Base-by-base conservation (phyloP, 116 monocot genomes). In the Papilionanthe hybrid region DNA sequence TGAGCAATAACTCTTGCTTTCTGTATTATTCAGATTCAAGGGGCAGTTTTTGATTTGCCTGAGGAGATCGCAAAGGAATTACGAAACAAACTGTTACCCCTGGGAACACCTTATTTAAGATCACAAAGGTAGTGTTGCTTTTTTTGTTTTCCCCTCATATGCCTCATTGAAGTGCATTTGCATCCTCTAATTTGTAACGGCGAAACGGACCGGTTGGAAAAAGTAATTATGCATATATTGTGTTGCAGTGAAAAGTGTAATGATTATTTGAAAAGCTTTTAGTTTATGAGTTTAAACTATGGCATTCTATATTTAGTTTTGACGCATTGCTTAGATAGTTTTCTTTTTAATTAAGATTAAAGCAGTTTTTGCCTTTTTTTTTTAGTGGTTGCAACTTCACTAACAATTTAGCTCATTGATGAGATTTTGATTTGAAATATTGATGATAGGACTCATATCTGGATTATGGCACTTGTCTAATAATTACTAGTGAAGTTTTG, bases 21-120 rank as follows among this genome's bases (percentile, higher is more conserved):
- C 49, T 49, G n/a, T 57, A 48, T 56, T 90, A 78, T 91, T 60
- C 81, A 97, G 97, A 86, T 92, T 79, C 89, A 92, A 53, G 97
- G 89, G 63, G 97, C 97, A 42, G 92, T 94, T 79, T 97, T 97
- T 89, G 97, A 97, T 89, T 86, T 97, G 72, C 97, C 97, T 43
- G 97, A 92, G 78, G 94, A 97, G 56, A 94, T 92, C 82, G 97
- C 94, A 22, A 94, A 88, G 57, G 89, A 89, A 47, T 78, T 97
- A 55, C 72, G 94, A 77, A 89, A 73, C 72, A 94, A 88, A 82
- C 79, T 91, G 80, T 77, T 94, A 8, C 85, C 94, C 89, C 90
- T 56, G 97, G 97, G 69, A 94, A 94, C 81, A 84, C 90, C 73
- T 78, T 97, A 78, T 81, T 82, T 75, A 94, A 90, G 86, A 83